Base-by-base conservation (phyloP, 192 early-diverging fungal species). In the Coemansia sp. region DNA sequence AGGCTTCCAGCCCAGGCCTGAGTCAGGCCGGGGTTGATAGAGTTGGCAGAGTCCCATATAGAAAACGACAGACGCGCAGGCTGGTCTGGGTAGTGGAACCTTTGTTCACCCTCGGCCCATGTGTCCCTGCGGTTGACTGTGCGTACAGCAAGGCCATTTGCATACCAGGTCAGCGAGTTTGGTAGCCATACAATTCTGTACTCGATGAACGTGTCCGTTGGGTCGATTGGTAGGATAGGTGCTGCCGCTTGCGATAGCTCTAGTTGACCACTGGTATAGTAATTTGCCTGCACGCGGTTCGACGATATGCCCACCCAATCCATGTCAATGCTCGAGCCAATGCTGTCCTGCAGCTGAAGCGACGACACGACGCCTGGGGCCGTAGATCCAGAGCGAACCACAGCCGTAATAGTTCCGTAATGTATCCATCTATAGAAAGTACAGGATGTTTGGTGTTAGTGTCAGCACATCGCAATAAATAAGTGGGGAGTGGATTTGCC, bases 161-260 rank as follows among this genome's bases (percentile, higher is more conserved):
- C 77, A 49, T 74, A 82, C 87, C 86, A 90, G 16, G 68, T 73
- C 38, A 88, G 75, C n/a, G 84, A 72, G 42, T 89, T 86, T 21
- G 86, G 85, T 37, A 78, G 77, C 87, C 87, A 90, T 33, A 86
- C 84, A n/a, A 90, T 88, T 35, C 73, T 82, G 63, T 89, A 89
- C 6, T 70, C 76, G 67, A 86, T 81, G 59, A 81, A 90, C 19
- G 75, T 74, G 64, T 63, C 47, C 3, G 76, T 75, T 3, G 86
- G 76, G 62, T 86, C 75, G 2, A 9, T 57, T 3, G 79, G 2
- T 35, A 82, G 57, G 6, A 76, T 44, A 1, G 74, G 60, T 9
- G 79, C 63, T 2, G 44, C 43, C 6, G 71, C 74, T 42, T 68
- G 47, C 9, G 64, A 62, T 16, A 68, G 74, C 42, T 86, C 85